Evolutionary conservation across 441 rosid genomes (phyloP), one percentile per base, ranked within the genome.

Genomic region (Corymbia calophylla): DNA sequence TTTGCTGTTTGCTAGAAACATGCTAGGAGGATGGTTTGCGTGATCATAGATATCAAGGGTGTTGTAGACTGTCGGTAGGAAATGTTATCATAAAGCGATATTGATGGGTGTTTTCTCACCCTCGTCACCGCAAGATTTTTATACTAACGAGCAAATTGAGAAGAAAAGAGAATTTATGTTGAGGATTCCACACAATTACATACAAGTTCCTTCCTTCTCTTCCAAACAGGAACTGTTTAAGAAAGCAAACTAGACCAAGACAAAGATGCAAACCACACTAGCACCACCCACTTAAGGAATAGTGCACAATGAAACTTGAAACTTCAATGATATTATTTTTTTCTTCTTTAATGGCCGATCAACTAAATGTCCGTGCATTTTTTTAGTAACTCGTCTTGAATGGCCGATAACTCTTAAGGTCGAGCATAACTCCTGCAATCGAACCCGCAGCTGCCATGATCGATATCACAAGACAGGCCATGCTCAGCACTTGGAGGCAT

Each of bases 391-490:
- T 88, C 31, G 93, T 92, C 88, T 92, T 92, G 93, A 94, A 94
- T 18, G 95, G 94, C 89, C 27, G 92, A 90, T 91, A 94, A 70
- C 87, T 91, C 92, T 93, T 92, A 55, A 93, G 94, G 60, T 94
- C 94, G 39, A 66, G 89, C 88, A 92, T 62, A 31, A 94, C 94
- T 35, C 94, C 95, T 62, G 90, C 94, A 16, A 94, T 44, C 13
- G 95, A 94, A 39, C 95, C 94, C 25, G 93, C 94, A 49, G 90
- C 93, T 35, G 95, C 94, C 39, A 91, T 89, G 62, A 93, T 27
- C 4, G 94, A 90, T n/a, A 94, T 86, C 49, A 90, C 91, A 12
- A 94, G 88, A 89, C 95, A 94, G 73, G 93, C 92, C 88, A 90
- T 87, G 87, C 95, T 94, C 91, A 93, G 49, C 92, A 91, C 88